phyloP scores from a whole-genome alignment of 2,329 filamentous ascomycete genomes.

The Lasiodiplodia gonubiensis region DNA sequence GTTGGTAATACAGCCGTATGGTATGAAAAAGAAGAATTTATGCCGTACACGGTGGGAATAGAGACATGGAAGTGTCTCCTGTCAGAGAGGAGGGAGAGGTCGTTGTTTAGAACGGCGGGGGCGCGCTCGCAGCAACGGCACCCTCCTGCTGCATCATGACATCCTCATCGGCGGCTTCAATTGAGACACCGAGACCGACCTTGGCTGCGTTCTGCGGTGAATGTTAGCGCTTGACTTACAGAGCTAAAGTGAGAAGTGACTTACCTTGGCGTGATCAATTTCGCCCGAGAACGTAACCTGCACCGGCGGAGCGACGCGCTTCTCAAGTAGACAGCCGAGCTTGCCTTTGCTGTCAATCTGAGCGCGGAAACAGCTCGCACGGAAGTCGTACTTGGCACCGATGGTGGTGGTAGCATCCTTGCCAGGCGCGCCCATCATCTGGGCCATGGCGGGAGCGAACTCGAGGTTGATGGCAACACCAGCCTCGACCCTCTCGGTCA shows the following conservation, averaged over 20 bases:
- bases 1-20: slow-evolving; percentile 27
- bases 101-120: slow-evolving; percentile 48
- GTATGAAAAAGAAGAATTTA: slow-evolving; percentile 21
- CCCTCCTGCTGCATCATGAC: slow-evolving; percentile 50
- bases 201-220: slow-evolving; percentile 82
- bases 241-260: slow-evolving; percentile 43
- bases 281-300: slow-evolving; percentile 95
- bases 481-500: slow-evolving; percentile 95
- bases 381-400: slow-evolving; percentile 98
- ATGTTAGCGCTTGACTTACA: neutral
- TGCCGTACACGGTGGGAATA: slow-evolving; percentile 18
- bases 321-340: slow-evolving; percentile 90
- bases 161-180: slow-evolving; percentile 49
- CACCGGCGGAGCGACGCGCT: slow-evolving; percentile 90
- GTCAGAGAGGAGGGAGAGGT: neutral
- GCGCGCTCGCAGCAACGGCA: slow-evolving; percentile 38
- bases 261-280: slow-evolving; percentile 92
- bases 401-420: slow-evolving; percentile 91
- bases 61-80: slow-evolving; percentile 3
- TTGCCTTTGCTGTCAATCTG: slow-evolving; percentile 96
- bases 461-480: slow-evolving; percentile 94
- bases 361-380: slow-evolving; percentile 91
- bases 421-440: slow-evolving; percentile 77
- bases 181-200: slow-evolving; percentile 88
- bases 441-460: slow-evolving; percentile 65